Evolutionary conservation across 371 early-diverging fungal species (phyloP).

Genomic region (Sporodiniella umbellata): DNA sequence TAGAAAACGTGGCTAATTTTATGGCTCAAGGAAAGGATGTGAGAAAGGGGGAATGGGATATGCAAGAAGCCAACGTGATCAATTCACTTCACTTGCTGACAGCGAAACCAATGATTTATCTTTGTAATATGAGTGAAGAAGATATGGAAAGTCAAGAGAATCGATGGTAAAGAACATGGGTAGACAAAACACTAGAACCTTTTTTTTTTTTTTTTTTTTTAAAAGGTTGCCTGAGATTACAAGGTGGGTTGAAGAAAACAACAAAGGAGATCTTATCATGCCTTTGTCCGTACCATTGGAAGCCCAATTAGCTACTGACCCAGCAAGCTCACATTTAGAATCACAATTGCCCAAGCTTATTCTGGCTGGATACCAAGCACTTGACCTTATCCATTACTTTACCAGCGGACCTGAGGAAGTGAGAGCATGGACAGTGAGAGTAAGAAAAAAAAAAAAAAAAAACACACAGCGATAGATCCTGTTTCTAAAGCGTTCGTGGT

Average conservation of each 20-base stretch:
- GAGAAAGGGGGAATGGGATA: conserved; percentile 41
- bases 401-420: conserved; percentile 89
- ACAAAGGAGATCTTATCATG: conserved; percentile 80
- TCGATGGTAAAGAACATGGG: conserved; percentile 25
- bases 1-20: conserved; percentile 46
- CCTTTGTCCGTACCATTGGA: conserved; percentile 88
- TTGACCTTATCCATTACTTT: conserved; percentile 88
- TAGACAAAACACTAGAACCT: no score
- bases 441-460: conserved; percentile 10
- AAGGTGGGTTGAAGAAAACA: conserved; percentile 86
- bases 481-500: neutral
- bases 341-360: conserved; percentile 78
- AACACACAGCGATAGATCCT: neutral
- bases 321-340: conserved; percentile 23
- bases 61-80: conserved; percentile 63
- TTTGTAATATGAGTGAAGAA: conserved; percentile 80
- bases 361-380: conserved; percentile 82
- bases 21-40: conserved; percentile 41
- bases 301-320: conserved; percentile 45
- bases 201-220: no score
- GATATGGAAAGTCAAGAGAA: conserved; percentile 74
- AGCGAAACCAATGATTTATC: conserved; percentile 91
- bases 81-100: conserved; percentile 83
- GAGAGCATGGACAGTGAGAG: conserved; percentile 76
- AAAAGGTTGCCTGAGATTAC: conserved; percentile 67